Conservation (phyloP, 495 filamentous ascomycete genomes). For the Neurospora sp. region DNA sequence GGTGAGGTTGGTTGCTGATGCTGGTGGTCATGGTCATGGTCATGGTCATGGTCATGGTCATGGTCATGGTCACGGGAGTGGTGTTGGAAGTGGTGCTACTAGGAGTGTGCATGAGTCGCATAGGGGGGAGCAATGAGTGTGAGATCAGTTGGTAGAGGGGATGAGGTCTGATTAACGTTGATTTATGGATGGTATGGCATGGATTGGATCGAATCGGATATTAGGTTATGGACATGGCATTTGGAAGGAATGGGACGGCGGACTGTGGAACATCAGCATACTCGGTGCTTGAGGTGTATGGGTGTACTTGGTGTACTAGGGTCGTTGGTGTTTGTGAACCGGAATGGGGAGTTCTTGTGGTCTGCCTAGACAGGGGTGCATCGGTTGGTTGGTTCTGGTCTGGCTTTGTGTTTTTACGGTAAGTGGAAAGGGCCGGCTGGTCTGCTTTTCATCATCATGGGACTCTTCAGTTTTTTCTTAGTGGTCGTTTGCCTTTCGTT, state of each 20-base stretch:
- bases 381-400: neutral
- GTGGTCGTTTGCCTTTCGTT: neutral
- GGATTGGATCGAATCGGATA: neutral
- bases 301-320: neutral
- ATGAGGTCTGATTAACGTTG: neutral
- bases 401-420: neutral
- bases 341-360: neutral
- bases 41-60: no score
- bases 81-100: neutral
- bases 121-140: neutral
- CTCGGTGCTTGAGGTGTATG: neutral
- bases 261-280: neutral
- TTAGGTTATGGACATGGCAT: neutral
- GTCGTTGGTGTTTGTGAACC: neutral
- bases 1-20: constrained; percentile 6
- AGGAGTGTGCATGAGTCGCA: neutral
- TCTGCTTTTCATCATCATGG: neutral
- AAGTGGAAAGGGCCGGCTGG: neutral
- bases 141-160: no score
- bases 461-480: neutral
- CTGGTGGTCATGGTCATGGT: neutral
- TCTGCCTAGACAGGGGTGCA: neutral
- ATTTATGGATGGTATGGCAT: neutral
- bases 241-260: neutral
- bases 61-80: neutral